Conservation (phyloP, 768 basidiomycete species). For the Suillus cothurnatus region DNA sequence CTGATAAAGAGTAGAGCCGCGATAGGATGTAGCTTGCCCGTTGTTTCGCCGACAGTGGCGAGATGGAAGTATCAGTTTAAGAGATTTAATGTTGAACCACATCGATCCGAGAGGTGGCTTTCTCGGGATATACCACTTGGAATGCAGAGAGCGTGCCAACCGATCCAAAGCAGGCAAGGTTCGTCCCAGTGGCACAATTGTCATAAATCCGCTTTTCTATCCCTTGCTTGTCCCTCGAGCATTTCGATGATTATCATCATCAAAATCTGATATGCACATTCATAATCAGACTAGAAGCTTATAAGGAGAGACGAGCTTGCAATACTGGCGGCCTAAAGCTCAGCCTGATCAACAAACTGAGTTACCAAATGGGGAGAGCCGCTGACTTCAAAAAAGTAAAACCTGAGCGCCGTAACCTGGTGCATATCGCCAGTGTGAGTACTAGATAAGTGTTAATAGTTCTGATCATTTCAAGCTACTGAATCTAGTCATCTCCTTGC, state of each 20-base stretch:
- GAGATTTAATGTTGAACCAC: constrained; percentile 5
- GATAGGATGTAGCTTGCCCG: neutral
- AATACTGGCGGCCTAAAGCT: neutral
- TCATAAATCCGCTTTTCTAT: neutral
- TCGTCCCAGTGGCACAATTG: neutral
- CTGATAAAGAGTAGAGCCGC: neutral
- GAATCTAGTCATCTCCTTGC: too few relatives aligned
- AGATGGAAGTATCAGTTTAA: neutral
- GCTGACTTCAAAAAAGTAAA: neutral
- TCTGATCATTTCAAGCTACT: too few relatives aligned
- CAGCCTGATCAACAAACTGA: neutral
- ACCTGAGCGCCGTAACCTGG: too few relatives aligned
- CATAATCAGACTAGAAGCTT: neutral
- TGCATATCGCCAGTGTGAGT: too few relatives aligned
- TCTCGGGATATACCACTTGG: constrained; percentile 8
- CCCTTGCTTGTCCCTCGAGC: neutral
- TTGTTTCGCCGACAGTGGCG: neutral
- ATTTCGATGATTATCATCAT: neutral
- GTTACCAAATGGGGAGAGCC: neutral
- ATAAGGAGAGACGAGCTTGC: neutral
- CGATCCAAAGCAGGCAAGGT: constrained; percentile 6
- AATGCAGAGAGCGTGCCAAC: constrained; percentile 1
- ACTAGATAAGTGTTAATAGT: too few relatives aligned
- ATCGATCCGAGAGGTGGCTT: constrained; percentile 2
- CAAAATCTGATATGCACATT: neutral